These are phyloP conservation scores for Hibiscus tridactylites DNA, from an alignment of 345 rosid genomes.

Conservation along the genomic window DNA sequence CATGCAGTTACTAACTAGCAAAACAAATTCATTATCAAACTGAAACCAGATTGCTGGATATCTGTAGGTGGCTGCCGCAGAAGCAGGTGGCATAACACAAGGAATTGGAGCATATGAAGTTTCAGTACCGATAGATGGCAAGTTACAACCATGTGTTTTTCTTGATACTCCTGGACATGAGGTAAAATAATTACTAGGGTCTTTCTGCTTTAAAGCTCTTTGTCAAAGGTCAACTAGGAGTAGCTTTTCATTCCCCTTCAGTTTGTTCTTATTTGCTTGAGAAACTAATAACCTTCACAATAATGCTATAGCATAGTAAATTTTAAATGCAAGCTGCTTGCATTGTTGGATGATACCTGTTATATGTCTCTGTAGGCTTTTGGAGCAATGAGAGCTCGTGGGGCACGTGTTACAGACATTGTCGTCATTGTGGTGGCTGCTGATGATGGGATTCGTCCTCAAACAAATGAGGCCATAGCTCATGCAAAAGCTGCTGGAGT, in stretches of 20 bases:
- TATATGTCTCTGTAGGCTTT: constrained; percentile 65
- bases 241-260: background rate
- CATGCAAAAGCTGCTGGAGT: constrained; percentile 96
- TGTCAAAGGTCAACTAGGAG: background rate
- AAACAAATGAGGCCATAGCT: constrained; percentile 95
- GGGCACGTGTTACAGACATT: constrained; percentile 95
- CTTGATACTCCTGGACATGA: constrained; percentile 99
- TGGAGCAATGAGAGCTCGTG: constrained; percentile 99
- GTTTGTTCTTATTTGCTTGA: background rate
- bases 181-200: constrained; percentile 32
- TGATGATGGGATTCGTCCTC: constrained; percentile 98
- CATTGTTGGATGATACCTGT: constrained; percentile 20
- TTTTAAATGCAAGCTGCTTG: constrained; percentile 11
- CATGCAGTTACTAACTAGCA: constrained; percentile 13
- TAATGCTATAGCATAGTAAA: background rate
- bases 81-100: constrained; percentile 98
- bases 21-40: background rate
- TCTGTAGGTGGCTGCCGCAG: constrained; percentile 83
- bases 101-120: constrained; percentile 96
- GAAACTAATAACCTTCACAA: background rate
- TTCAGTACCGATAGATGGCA: constrained; percentile 72
- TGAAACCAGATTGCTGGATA: constrained; percentile 20
- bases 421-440: constrained; percentile 96
- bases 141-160: constrained; percentile 75
- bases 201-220: background rate